These are phyloP conservation scores for Whalleya microplaca DNA, from an alignment of 2,329 filamentous ascomycete species.

Conservation along the genomic window DNA sequence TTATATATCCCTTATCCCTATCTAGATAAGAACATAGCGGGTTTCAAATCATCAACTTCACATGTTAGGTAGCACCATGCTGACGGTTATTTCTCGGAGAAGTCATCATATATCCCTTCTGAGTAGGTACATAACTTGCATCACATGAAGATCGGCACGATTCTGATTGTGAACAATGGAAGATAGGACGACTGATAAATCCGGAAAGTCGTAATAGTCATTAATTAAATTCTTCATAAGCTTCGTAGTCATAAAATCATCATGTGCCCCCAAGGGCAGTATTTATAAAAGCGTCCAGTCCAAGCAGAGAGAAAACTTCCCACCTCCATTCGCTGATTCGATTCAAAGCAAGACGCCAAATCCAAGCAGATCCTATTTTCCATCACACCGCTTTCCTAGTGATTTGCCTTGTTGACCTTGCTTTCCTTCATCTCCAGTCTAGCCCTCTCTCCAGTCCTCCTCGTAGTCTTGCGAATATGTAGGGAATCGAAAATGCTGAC, in stretches of 20 bases:
- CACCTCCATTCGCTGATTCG: neutral
- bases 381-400: neutral
- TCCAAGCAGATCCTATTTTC: neutral
- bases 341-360: neutral
- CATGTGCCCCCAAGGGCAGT: slow-evolving; percentile 33
- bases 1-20: too few species aligned
- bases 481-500: slow-evolving; percentile 3
- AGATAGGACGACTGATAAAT: slow-evolving; percentile 15
- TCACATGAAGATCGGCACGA: neutral
- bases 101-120: too few species aligned
- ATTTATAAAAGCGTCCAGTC: slow-evolving; percentile 27
- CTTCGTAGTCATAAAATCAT: slow-evolving; percentile 32
- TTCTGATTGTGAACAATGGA: neutral
- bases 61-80: too few species aligned
- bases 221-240: slow-evolving; percentile 29
- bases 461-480: neutral
- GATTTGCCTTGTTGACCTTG: neutral
- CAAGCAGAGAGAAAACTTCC: neutral
- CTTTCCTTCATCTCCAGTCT: neutral
- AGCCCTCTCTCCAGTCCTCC: neutral
- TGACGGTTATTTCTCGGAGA: too few species aligned
- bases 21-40: too few species aligned
- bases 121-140: neutral
- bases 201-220: slow-evolving; percentile 24
- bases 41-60: neutral